Evolutionary conservation across 2,329 filamentous ascomycete species (phyloP).

Genomic region (Calycina marina): DNA sequence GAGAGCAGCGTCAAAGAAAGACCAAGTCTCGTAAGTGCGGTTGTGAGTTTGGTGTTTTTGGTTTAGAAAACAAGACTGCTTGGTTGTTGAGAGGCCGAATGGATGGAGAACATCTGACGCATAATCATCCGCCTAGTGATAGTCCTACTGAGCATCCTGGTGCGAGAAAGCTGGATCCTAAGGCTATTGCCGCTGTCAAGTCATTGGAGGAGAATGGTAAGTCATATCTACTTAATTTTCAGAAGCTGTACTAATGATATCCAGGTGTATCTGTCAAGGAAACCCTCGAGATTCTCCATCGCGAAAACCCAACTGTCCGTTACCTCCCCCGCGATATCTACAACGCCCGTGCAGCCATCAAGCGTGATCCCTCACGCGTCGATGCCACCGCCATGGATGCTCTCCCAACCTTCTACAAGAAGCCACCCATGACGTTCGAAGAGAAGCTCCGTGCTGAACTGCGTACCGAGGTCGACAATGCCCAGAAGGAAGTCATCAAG

Average conservation of each 20-base stretch:
- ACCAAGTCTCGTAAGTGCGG: conserved; percentile 56
- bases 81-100: conserved; percentile 53
- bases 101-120: conserved; percentile 39
- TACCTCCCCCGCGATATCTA: conserved; percentile 52
- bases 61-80: conserved; percentile 51
- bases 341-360: conserved; percentile 52
- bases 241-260: conserved; percentile 22
- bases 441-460: conserved; percentile 49
- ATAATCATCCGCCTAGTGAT: conserved; percentile 53
- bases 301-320: conserved; percentile 47
- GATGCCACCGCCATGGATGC: conserved; percentile 42
- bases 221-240: conserved; percentile 14
- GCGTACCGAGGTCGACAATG: conserved; percentile 42
- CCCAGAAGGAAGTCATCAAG: conserved; percentile 40
- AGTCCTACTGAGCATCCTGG: conserved; percentile 52
- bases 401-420: conserved; percentile 50
- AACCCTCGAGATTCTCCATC: conserved; percentile 51
- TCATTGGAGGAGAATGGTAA: conserved; percentile 50
- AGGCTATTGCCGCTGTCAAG: conserved; percentile 54
- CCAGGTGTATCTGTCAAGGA: conserved; percentile 49
- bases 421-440: conserved; percentile 46
- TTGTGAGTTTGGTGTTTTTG: conserved; percentile 56
- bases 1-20: conserved; percentile 34
- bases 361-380: conserved; percentile 48
- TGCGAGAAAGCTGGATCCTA: conserved; percentile 49